A percentile compares a stretch with the other conserved stretches of the same genome.
Evolutionary conservation across 805 yeast genomes (phyloP).

Genomic region (Myxozyma lipomycoides): DNA sequence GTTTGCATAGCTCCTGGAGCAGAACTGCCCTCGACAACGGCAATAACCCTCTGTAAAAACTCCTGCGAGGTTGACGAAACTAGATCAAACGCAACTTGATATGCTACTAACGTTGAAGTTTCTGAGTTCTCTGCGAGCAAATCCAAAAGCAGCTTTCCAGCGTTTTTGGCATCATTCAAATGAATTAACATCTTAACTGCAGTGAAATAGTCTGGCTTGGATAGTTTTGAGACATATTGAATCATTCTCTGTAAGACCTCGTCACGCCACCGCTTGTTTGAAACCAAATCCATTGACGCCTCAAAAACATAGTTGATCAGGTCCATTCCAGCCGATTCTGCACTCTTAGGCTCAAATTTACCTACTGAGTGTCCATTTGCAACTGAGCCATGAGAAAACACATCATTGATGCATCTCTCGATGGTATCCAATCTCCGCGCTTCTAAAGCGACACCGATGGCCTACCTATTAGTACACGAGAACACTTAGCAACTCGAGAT

Average conservation of each 20-base stretch:
- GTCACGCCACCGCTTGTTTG: conserved; percentile 62
- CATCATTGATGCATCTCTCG: conserved; percentile 25
- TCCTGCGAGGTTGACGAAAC: conserved; percentile 91
- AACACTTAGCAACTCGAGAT: not conserved
- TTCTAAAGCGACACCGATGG: conserved; percentile 87
- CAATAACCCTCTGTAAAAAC: conserved; percentile 54
- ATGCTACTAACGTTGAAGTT: conserved; percentile 57
- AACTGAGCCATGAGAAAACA: conserved; percentile 12
- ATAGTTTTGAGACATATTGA: conserved; percentile 52
- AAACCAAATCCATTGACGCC: conserved; percentile 59
- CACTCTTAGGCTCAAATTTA: conserved; percentile 30
- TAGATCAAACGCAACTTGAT: conserved; percentile 92
- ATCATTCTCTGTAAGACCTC: conserved; percentile 56
- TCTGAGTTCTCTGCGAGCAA: conserved; percentile 45
- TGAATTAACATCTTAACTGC: conserved; percentile 84
- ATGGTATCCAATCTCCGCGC: conserved; percentile 81
- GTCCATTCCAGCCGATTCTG: conserved; percentile 51
- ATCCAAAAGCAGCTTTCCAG: conserved; percentile 62
- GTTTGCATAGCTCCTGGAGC: conserved; percentile 39
- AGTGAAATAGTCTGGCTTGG: conserved; percentile 73
- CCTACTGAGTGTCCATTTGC: conserved; percentile 10
- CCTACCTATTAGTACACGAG: conserved; percentile 37
- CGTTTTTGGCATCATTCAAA: conserved; percentile 70
- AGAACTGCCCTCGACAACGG: conserved; percentile 36
- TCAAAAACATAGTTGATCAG: conserved; percentile 72